Evolutionary conservation across 2,329 filamentous ascomycete genomes (phyloP), one percentile per base, ranked within the genome.

Genomic region (Colletotrichum sidae): DNA sequence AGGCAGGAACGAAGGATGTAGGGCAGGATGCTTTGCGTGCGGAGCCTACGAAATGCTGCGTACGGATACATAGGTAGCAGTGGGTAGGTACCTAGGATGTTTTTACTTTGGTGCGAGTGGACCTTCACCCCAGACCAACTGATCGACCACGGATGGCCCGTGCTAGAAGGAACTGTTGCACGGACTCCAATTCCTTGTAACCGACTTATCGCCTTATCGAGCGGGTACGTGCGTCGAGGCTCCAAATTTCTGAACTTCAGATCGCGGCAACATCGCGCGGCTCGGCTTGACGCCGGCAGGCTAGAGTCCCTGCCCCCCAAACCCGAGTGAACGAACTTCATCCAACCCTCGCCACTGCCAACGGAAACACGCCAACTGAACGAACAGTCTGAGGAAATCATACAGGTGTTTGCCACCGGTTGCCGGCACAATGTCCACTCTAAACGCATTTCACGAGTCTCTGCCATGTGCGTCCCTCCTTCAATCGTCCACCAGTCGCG

Each of bases 391-490:
- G 13, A 15, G 44, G n/a, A 44, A 44, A 13, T 15, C 17, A 17
- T 17, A 17, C 17, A 13, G 11, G 42, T 6, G 15, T 46, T 17
- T 46, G 8, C 6, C 9, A 17, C 4, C 12, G 11, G 15, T n/a
- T 57, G 25, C 15, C 17, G n/a, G 3, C 65, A 71, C 13, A 53
- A 74, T 74, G 72, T 69, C 68, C 34, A 51, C 71, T 45, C 74
- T 77, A 54, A 69, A 69, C 57, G 79, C 78, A 56, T 81, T 90
- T 67, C 90, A 94, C 79, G 92, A 96, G 75, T 93, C 91, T 25
- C 88, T 96, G 25, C 92, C 92, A 53, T 95, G 92, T 94, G 86
- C 70, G 87, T 53, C 58, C 70, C 33, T 41, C 44, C 35, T 17
- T 65, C 42, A 37, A 13, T 38, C 55, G 35, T 13, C 44, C 35